These are phyloP conservation scores for Phytophthora melonis DNA, from an alignment of 352 stramenopile genomes.

Conservation along the genomic window DNA sequence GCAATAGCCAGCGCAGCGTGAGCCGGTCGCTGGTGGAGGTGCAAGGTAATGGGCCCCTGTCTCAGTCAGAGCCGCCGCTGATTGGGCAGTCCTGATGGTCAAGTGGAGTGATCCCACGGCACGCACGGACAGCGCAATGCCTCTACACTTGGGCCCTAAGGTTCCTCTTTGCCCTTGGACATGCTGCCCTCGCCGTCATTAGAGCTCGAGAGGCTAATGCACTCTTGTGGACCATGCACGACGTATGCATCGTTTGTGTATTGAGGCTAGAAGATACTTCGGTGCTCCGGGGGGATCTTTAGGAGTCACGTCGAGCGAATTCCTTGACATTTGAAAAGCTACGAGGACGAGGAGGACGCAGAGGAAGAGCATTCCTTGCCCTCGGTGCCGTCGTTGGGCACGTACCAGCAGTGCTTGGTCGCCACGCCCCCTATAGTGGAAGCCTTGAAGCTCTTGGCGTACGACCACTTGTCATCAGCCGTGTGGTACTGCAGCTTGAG, in stretches of 20 bases:
- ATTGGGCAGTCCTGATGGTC: conserved; percentile 8
- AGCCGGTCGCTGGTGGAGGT: neutral
- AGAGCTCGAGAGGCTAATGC: neutral
- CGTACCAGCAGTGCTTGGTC: conserved; percentile 70
- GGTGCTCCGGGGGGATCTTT: neutral
- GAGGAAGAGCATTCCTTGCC: conserved; percentile 27
- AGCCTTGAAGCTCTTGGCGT: conserved; percentile 46
- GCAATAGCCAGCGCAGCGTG: neutral
- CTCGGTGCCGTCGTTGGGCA: conserved; percentile 48
- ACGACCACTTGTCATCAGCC: conserved; percentile 57
- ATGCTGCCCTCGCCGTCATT: neutral
- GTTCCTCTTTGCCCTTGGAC: neutral
- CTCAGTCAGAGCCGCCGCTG: conserved; percentile 15
- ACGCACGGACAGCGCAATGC: conserved; percentile 23
- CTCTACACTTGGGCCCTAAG: conserved; percentile 1
- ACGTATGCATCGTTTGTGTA: neutral
- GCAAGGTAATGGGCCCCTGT: conserved; percentile 5
- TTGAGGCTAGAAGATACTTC: neutral
- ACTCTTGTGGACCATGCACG: neutral
- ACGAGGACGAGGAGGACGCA: neutral
- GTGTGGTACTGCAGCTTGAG: conserved; percentile 68
- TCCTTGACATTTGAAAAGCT: conserved; percentile 2
- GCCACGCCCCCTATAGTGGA: conserved; percentile 48
- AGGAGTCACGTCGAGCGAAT: neutral
- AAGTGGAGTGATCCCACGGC: conserved; percentile 12